Evolutionary conservation across 495 filamentous ascomycete species (phyloP).

Genomic region (Aspergillus heteromorphus): DNA sequence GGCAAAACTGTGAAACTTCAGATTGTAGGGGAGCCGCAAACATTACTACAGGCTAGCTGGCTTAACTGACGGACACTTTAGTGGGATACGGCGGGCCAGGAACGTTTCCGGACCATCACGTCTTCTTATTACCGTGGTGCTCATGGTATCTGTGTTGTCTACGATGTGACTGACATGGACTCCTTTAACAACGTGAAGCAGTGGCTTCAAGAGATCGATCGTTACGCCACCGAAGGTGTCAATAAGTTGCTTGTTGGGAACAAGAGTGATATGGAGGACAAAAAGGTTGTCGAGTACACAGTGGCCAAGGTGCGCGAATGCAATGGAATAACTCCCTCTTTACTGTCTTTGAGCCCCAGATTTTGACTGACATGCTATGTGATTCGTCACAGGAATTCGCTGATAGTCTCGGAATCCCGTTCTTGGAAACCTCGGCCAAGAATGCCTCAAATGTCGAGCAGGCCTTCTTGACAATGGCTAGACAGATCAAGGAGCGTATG

Average conservation of each 20-base stretch:
- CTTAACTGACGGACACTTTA: slow-evolving; percentile 31
- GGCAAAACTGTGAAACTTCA: slow-evolving; percentile 99
- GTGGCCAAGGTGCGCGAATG: slow-evolving; percentile 78
- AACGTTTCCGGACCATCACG: slow-evolving; percentile 98
- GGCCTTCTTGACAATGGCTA: slow-evolving; percentile 99
- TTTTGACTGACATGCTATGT: slow-evolving; percentile 12
- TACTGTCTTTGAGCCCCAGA: background rate
- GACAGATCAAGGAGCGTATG: slow-evolving; percentile 99
- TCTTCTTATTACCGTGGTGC: slow-evolving; percentile 98
- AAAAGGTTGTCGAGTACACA: slow-evolving; percentile 99
- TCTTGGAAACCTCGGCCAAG: slow-evolving; percentile 99
- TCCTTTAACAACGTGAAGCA: slow-evolving; percentile 99
- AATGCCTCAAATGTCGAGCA: slow-evolving; percentile 99
- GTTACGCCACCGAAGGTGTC: slow-evolving; percentile 97
- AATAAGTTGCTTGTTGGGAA: slow-evolving; percentile 99
- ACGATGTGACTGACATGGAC: slow-evolving; percentile 99
- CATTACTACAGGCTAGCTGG: background rate
- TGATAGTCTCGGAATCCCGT: slow-evolving; percentile 97
- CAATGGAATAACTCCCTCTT: background rate
- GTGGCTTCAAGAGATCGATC: slow-evolving; percentile 99
- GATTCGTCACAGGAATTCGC: slow-evolving; percentile 77
- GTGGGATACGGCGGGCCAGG: slow-evolving; percentile 99
- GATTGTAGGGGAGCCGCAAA: slow-evolving; percentile 66
- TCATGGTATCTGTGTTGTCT: slow-evolving; percentile 98
- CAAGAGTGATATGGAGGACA: slow-evolving; percentile 99